Evolutionary conservation across 2,329 filamentous ascomycete genomes (phyloP), one percentile per base, ranked within the genome.

Genomic region (Didymella pomorum): DNA sequence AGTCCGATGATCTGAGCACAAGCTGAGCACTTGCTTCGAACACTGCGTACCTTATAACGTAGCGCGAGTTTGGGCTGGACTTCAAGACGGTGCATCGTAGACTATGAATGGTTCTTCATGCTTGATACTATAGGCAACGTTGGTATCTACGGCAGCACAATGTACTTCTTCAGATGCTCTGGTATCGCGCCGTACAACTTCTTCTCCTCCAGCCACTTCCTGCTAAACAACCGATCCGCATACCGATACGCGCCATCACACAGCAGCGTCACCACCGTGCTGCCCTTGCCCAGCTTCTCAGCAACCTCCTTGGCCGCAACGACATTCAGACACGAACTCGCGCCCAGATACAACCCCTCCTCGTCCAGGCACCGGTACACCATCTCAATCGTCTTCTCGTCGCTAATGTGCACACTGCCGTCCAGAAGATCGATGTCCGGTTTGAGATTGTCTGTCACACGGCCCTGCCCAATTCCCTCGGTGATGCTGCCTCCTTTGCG

Each of bases 201-300:
- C 87, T 98, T 99, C 71, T 88, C 87, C 76, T 88, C 84, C 67
- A 99, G 80, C 95, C 95, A 99, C 78, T 90, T 93, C 77, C 87
- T 87, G 44, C 92, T 96, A 80, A 99, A 99, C 62, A 99, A 78
- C 33, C 95, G 84, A 65, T 99, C 95, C 5, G 95, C 95, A 76
- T 99, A 99, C 72, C 95, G 83, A 76, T 99, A 98, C n/a, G 95
- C 95, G 60, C 95, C 95, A 75, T 99, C 95, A 73, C 92, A 97
- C 43, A 99, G 84, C 56, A 98, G 86, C 1, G 95, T 99, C 45
- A 98, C 95, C 23, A 99, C 90, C 0, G 91, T 97, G 77, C 94
- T 87, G 10, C 94, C 93, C 67, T 87, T 89, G 29, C 95, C 95
- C 61, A 99, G 80, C 80, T 91, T 92, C 83, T 95, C 88, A 0